Evolutionary conservation across 306 rosid species (phyloP), one percentile per base, ranked within the genome.

Genomic region (Acmispon strigosus): DNA sequence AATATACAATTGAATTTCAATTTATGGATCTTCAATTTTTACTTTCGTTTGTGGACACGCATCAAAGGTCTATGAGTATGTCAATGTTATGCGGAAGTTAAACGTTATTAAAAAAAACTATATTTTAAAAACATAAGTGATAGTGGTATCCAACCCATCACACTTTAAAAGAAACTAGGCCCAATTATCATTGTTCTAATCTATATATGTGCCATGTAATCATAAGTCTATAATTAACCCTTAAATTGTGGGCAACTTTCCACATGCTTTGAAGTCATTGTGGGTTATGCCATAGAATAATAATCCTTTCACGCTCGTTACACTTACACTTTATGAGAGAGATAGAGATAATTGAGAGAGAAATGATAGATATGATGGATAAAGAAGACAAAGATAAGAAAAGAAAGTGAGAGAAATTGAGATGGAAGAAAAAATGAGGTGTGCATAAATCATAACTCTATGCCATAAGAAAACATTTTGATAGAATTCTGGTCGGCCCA

Each of bases 101-200:
- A 14, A 32, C 11, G n/a, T 44, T n/a, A 2, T 41, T 16, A 16
- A 52, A 10, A 12, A 60, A 59, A 29, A 29, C n/a, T n/a, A n/a
- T n/a, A n/a, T n/a, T n/a, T n/a, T n/a, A 44, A 60, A 32, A 27
- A 27, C 4, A 27, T 22, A 22, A 22, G 24, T 27, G 66, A 29
- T 9, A 66, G 60, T 74, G 62, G 69, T 8, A 17, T 20, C 58
- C 75, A 67, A 45, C 70, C 53, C 75, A 58, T 16, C 74, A 44
- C 7, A 43, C 53, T 41, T 67, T 76, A 37, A 12, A 49, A 20
- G 62, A 68, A 76, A 59, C 63, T 16, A 39, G 16, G 24, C 49
- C 67, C 24, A 55, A 6, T 29, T 43, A 10, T 66, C 73, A 17
- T 65, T 75, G 36, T 37, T 48, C 37, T 58, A 55, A 48, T 37